Conservation (phyloP, 352 stramenopile genomes). For the Globisporangium nagaii region DNA sequence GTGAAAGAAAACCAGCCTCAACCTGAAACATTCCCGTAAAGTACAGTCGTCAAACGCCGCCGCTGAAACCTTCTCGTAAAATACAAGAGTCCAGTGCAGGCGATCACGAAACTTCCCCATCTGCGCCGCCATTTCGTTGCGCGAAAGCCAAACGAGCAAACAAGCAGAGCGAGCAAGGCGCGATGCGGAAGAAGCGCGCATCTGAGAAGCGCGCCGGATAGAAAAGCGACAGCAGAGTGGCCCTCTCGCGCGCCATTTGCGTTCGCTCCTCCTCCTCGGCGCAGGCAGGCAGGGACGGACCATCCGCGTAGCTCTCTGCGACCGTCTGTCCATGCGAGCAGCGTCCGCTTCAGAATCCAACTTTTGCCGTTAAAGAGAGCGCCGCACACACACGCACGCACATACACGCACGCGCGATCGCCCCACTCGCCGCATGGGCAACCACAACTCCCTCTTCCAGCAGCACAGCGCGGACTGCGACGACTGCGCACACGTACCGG, state of each 20-base stretch:
- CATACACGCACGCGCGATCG: too few species aligned
- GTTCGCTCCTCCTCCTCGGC: neutral
- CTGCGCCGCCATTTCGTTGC: neutral
- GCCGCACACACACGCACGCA: too few species aligned
- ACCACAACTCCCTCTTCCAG: neutral
- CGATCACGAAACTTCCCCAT: neutral
- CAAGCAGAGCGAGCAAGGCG: neutral
- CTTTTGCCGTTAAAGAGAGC: neutral
- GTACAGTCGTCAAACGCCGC: neutral
- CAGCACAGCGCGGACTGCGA: neutral
- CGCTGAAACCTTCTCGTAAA: neutral
- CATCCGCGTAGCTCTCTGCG: neutral
- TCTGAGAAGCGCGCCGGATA: slow-evolving; percentile 16
- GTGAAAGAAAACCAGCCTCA: neutral
- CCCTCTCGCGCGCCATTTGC: too few species aligned
- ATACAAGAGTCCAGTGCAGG: slow-evolving; percentile 6
- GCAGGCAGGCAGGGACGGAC: neutral
- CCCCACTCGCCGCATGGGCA: slow-evolving; percentile 10
- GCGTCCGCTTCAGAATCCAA: slow-evolving; percentile 3
- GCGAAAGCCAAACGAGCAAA: neutral
- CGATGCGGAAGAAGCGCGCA: slow-evolving; percentile 1
- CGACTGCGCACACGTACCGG: too few species aligned
- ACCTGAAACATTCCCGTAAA: neutral
- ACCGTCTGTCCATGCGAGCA: neutral
- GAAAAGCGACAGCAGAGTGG: slow-evolving; percentile 1